A percentile compares a stretch with the other conserved stretches of the same genome.
Conservation (phyloP, 176 grass and related monocot species). For the Ensete ventricosum region DNA sequence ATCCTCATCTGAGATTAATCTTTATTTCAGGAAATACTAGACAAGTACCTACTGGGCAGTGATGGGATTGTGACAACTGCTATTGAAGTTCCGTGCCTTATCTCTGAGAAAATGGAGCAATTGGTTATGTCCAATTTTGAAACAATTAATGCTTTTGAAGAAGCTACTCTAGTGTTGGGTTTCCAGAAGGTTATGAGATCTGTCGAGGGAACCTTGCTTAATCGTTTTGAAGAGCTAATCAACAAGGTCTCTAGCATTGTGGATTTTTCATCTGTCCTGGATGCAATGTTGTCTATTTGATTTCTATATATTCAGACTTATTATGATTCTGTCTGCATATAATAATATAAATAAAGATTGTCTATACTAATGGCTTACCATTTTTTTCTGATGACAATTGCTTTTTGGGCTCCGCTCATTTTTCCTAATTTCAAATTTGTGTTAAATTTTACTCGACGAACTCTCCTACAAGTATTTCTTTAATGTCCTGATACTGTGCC, state of each 20-base stretch:
- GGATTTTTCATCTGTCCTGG: too few species aligned
- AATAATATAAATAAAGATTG: not conserved
- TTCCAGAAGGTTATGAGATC: conserved; percentile 43
- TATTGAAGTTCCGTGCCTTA: conserved; percentile 38
- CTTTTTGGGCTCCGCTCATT: not conserved
- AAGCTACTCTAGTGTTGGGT: conserved; percentile 30
- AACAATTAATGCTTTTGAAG: conserved; percentile 40
- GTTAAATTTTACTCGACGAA: not conserved
- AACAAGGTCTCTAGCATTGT: conserved; percentile 34
- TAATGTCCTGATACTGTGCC: not conserved
- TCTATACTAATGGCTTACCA: not conserved
- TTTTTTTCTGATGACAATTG: not conserved
- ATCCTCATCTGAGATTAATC: conserved; percentile 4
- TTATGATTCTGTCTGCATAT: not conserved
- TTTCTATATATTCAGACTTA: not conserved
- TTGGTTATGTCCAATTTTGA: conserved; percentile 45
- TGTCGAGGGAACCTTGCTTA: conserved; percentile 41
- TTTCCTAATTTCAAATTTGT: not conserved
- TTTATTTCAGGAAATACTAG: conserved; percentile 56
- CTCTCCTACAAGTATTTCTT: not conserved
- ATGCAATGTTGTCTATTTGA: not conserved
- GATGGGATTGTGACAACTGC: conserved; percentile 25
- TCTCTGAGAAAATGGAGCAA: conserved; percentile 59
- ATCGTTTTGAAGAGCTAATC: conserved; percentile 58
- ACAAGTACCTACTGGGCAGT: conserved; percentile 52